phyloP scores from a whole-genome alignment of 129 eudicot genomes.

The Tagetes patula region DNA sequence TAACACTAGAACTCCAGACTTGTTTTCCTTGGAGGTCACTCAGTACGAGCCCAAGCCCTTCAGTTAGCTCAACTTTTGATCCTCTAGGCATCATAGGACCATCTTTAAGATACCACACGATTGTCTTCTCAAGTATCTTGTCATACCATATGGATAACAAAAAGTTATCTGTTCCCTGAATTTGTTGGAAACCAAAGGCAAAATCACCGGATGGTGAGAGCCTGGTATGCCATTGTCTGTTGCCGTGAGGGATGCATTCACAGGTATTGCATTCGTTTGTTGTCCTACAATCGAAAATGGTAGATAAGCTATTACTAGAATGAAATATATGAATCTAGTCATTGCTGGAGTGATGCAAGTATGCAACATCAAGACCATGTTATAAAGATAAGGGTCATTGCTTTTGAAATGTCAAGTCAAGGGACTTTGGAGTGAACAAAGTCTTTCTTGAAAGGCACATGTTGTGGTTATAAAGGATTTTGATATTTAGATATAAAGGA shows the following conservation, averaged over 20 bases:
- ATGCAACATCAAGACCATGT: too few species aligned
- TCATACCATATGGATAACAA: conserved; percentile 3
- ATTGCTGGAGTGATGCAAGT: background rate
- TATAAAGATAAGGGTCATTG: background rate
- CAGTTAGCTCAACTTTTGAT: conserved; percentile 5
- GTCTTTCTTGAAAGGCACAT: background rate
- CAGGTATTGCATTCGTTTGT: background rate
- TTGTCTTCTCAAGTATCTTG: background rate
- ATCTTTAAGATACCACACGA: background rate
- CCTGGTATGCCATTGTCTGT: background rate
- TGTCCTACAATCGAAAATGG: background rate
- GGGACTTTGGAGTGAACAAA: background rate
- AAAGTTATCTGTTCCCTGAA: background rate
- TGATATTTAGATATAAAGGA: background rate
- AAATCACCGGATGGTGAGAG: background rate
- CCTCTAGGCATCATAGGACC: conserved; percentile 11
- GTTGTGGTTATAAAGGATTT: background rate
- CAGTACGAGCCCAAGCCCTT: background rate
- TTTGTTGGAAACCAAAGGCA: conserved; percentile 5
- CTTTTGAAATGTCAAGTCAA: background rate
- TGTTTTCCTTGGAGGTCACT: background rate
- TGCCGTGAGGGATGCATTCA: background rate
- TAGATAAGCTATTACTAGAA: background rate
- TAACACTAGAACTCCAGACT: background rate
- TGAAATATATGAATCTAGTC: background rate